These are phyloP conservation scores for Cardamine occulta DNA, from an alignment of 345 rosid species.

Conservation along the genomic window DNA sequence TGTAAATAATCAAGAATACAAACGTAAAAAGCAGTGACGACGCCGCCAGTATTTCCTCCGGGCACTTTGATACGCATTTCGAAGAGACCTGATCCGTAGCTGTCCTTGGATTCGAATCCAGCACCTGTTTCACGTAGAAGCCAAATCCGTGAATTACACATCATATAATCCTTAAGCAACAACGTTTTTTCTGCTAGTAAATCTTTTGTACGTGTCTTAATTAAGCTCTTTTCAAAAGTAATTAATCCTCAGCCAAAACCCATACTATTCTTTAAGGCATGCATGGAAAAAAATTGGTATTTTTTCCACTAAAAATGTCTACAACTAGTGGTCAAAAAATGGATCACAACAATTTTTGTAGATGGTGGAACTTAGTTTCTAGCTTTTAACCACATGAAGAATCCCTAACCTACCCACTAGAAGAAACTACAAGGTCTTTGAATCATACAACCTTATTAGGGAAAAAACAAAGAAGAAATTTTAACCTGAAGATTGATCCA, in stretches of 20 bases:
- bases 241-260: not conserved
- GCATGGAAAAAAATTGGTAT: not conserved
- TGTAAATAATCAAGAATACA: not conserved
- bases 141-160: not conserved
- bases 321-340: not conserved
- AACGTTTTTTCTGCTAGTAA: not conserved
- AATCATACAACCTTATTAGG: not conserved
- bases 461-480: not conserved
- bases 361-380: not conserved
- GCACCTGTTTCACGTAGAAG: constrained; percentile 47
- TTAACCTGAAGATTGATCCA: constrained; percentile 44
- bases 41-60: constrained; percentile 60
- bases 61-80: constrained; percentile 60
- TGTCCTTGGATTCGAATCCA: constrained; percentile 61
- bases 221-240: not conserved
- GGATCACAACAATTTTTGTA: not conserved
- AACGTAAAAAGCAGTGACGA: constrained; percentile 71
- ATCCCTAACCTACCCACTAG: too few relatives aligned
- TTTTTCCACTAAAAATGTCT: not conserved
- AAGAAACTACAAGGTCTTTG: not conserved
- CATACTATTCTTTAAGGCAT: not conserved
- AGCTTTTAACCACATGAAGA: not conserved
- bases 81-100: constrained; percentile 65
- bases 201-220: not conserved
- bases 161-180: not conserved